Evolutionary conservation across 1,284 basidiomycete genomes (phyloP), one percentile per base, ranked within the genome.

Genomic region (Lignosus rhinocerotis): DNA sequence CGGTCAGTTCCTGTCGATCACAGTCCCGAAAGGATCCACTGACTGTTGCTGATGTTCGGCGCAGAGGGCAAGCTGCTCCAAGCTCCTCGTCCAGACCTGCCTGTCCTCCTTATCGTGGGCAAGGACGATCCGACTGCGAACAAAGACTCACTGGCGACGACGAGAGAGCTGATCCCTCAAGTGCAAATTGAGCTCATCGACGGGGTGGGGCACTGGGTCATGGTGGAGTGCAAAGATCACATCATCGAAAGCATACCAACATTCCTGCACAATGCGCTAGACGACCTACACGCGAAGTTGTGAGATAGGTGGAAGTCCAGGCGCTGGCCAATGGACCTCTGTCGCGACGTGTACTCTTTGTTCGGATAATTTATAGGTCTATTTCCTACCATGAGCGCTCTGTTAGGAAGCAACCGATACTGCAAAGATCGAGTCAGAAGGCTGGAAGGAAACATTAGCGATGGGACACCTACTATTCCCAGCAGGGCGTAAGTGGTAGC

Each of bases 151-250:
- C 12, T 71, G 5, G 55, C 67, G 45, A 79, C 78, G 41, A 73
- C 79, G 33, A 73, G 72, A 33, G 79, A 80, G 58, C 80, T 82
- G 55, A 77, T 87, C 30, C 66, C 77, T 0, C 72, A 73, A 31
- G 69, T 86, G 12, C 77, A 82, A 63, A 76, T 81, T 51, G 70
- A 84, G 33, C 74, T 76, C 8, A 61, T 89, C 16, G 76, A 83
- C 50, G 80, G 77, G 12, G 59, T 56, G 19, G 86, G 87, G 0
- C 88, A 91, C 67, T 91, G 88, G 87, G 54, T 90, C 2, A 80
- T 88, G 83, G 56, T 84, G 2, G 80, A 89, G 66, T 78, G 80
- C 25, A 78, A 77, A 44, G 79, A 85, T 44, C 73, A 75, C 33
- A 75, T 89, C 38, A 80, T 79, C 1, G 65, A 76, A 11, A 74